Conservation (phyloP, 2,329 filamentous ascomycete species). For the Botrytis squamosa region DNA sequence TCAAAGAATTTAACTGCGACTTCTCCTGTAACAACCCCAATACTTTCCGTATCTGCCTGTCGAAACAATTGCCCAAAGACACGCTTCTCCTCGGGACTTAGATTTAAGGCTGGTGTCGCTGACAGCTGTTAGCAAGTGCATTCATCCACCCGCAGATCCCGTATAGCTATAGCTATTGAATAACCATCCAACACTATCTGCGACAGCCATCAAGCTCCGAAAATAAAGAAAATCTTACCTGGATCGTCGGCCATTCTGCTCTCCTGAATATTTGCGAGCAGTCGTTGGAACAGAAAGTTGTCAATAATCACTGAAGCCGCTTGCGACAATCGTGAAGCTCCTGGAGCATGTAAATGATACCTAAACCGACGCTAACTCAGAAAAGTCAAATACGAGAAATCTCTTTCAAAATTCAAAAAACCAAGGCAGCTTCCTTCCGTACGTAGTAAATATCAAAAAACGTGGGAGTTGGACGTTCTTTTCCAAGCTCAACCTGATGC, state of each 20-base stretch:
- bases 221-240: slow-evolving; percentile 56
- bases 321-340: neutral
- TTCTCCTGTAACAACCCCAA: slow-evolving; percentile 94
- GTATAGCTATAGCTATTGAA: neutral
- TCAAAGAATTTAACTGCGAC: slow-evolving; percentile 97
- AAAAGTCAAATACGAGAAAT: neutral
- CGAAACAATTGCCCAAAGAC: slow-evolving; percentile 91
- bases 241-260: slow-evolving; percentile 39
- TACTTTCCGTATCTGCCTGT: slow-evolving; percentile 85
- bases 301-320: neutral
- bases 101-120: slow-evolving; percentile 72
- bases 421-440: neutral
- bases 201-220: slow-evolving; percentile 40
- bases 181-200: neutral
- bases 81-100: slow-evolving; percentile 88
- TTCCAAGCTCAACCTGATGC: neutral
- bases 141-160: neutral
- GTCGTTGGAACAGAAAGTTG: neutral
- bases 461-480: neutral
- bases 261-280: neutral
- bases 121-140: slow-evolving; percentile 28
- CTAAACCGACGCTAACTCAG: neutral
- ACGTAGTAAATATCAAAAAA: neutral
- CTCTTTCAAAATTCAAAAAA: neutral
- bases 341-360: neutral